Conservation (phyloP, 163 green algal species). For the Volvox carteri region DNA sequence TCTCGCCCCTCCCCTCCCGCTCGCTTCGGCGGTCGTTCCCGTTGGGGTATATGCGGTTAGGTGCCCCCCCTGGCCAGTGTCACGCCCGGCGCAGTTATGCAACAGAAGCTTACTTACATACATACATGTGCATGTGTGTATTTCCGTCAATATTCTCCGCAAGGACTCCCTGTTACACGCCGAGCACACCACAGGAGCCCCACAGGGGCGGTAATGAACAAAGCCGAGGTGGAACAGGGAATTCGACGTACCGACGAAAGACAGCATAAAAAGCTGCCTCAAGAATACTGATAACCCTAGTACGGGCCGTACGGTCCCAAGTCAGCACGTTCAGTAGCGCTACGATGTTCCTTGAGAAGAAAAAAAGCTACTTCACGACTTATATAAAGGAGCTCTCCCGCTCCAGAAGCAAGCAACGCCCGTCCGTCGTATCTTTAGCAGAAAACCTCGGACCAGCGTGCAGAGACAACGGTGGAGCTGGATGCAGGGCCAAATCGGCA, state of each 20-base stretch:
- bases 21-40: background rate
- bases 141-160: background rate
- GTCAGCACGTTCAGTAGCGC: no score
- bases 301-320: no score
- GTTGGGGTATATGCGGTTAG: background rate
- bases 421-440: no score
- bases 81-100: background rate
- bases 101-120: background rate
- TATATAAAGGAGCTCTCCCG: no score
- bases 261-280: background rate
- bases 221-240: background rate
- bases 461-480: no score
- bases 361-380: no score
- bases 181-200: background rate
- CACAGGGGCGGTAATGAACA: background rate
- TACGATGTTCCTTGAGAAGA: no score
- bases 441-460: no score
- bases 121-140: background rate
- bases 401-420: no score
- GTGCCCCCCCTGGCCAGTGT: background rate
- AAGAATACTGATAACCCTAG: background rate
- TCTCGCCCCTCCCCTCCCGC: background rate
- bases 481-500: no score
- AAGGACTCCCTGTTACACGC: background rate
- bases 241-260: background rate